phyloP scores from a whole-genome alignment of 805 yeast genomes.

The Zygotorulaspora chibaensis region DNA sequence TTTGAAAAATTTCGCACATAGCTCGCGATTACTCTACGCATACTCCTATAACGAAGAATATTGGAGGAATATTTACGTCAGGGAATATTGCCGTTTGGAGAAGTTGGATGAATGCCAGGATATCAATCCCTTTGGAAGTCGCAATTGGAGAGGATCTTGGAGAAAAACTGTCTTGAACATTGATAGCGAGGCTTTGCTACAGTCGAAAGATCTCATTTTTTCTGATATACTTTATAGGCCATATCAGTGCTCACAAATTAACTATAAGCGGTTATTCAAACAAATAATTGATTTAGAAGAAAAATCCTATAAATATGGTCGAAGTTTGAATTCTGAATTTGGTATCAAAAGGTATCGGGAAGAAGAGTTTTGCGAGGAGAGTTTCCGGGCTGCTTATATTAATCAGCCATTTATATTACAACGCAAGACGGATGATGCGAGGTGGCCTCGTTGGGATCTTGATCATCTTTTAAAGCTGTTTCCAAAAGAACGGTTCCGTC shows the following conservation, averaged over 20 bases:
- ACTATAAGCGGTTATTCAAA: constrained; percentile 49
- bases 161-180: constrained; percentile 51
- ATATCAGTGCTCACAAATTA: constrained; percentile 70
- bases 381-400: constrained; percentile 45
- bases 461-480: constrained; percentile 47
- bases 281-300: constrained; percentile 47
- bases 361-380: constrained; percentile 37
- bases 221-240: constrained; percentile 82
- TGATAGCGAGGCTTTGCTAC: constrained; percentile 43
- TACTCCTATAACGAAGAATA: constrained; percentile 70
- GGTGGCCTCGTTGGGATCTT: constrained; percentile 70
- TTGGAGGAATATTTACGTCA: constrained; percentile 64
- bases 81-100: constrained; percentile 19
- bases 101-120: constrained; percentile 15
- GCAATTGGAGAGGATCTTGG: constrained; percentile 79
- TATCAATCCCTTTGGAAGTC: constrained; percentile 29
- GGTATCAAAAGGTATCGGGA: constrained; percentile 54
- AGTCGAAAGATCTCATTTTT: constrained; percentile 50
- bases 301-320: constrained; percentile 20
- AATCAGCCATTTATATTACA: constrained; percentile 63
- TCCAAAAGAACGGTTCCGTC: constrained; percentile 63
- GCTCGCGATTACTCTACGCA: constrained; percentile 68
- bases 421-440: constrained; percentile 15
- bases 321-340: constrained; percentile 23
- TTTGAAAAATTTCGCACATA: constrained; percentile 48